Conservation (phyloP, 257 asterid species). For the Solanum clarkiae region DNA sequence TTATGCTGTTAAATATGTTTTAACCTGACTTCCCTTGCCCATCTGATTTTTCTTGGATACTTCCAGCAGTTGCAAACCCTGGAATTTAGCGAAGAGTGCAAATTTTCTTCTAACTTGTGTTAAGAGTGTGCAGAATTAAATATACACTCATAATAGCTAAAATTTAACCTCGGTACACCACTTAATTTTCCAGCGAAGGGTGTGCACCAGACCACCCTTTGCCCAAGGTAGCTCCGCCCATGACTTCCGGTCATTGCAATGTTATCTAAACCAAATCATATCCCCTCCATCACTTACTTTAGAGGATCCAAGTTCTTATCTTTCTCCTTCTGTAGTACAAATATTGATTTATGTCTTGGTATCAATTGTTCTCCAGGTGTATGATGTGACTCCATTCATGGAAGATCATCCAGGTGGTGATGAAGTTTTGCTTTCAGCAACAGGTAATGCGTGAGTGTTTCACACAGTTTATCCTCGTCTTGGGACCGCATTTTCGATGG, state of each 20-base stretch:
- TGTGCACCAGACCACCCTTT: too few relatives aligned
- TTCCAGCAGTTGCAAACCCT: too few relatives aligned
- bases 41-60: background rate
- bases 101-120: too few relatives aligned
- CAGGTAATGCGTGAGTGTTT: slow-evolving; percentile 3
- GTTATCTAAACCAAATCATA: background rate
- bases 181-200: too few relatives aligned
- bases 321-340: background rate
- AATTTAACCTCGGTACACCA: too few relatives aligned
- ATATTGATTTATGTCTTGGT: background rate
- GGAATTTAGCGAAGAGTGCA: too few relatives aligned
- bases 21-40: background rate
- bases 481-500: background rate
- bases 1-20: background rate
- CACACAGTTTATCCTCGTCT: background rate
- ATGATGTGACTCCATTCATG: slow-evolving; percentile 12
- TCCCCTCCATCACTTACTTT: background rate
- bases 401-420: slow-evolving; percentile 17
- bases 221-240: too few relatives aligned
- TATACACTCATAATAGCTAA: too few relatives aligned
- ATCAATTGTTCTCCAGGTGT: slow-evolving; percentile 1
- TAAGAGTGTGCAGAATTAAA: too few relatives aligned
- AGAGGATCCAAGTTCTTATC: background rate
- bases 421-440: slow-evolving; percentile 12
- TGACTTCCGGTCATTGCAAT: background rate